Evolutionary conservation across 2,329 filamentous ascomycete genomes (phyloP).

Genomic region (Cladosporium sp.): DNA sequence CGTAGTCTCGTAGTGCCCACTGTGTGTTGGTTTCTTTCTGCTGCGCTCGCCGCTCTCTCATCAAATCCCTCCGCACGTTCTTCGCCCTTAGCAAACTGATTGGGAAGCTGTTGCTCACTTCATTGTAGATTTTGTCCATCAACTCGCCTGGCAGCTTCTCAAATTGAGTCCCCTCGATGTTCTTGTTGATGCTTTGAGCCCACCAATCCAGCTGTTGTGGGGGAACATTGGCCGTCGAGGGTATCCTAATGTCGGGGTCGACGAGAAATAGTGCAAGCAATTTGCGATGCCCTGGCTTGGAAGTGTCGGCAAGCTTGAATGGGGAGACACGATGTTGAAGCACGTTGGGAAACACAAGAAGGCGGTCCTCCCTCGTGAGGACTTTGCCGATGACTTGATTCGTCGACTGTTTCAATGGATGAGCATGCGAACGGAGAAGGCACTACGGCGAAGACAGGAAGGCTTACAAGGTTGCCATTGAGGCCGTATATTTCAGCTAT

Average conservation of each 20-base stretch:
- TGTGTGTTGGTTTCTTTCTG: not conserved
- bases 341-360: slow-evolving; percentile 54
- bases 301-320: slow-evolving; percentile 48
- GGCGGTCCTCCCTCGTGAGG: slow-evolving; percentile 43
- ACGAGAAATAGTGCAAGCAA: slow-evolving; percentile 51
- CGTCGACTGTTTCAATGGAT: too few relatives aligned
- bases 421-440: too few relatives aligned
- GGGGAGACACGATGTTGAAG: slow-evolving; percentile 50
- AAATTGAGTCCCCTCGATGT: slow-evolving; percentile 80
- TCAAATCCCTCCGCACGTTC: not conserved
- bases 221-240: slow-evolving; percentile 47
- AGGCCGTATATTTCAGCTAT: too few relatives aligned
- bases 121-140: slow-evolving; percentile 71
- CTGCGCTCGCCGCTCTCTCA: not conserved
- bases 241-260: slow-evolving; percentile 48
- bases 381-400: slow-evolving; percentile 48
- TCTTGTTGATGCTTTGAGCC: not conserved
- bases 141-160: slow-evolving; percentile 71
- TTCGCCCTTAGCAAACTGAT: not conserved
- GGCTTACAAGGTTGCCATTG: too few relatives aligned
- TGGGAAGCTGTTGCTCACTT: slow-evolving; percentile 43
- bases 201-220: slow-evolving; percentile 46
- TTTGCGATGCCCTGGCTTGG: slow-evolving; percentile 53
- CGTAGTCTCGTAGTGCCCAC: not conserved
- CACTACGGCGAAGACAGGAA: too few relatives aligned